phyloP scores from a whole-genome alignment of 1,139 yeast genomes.

The Pichia kudriavzevii region DNA sequence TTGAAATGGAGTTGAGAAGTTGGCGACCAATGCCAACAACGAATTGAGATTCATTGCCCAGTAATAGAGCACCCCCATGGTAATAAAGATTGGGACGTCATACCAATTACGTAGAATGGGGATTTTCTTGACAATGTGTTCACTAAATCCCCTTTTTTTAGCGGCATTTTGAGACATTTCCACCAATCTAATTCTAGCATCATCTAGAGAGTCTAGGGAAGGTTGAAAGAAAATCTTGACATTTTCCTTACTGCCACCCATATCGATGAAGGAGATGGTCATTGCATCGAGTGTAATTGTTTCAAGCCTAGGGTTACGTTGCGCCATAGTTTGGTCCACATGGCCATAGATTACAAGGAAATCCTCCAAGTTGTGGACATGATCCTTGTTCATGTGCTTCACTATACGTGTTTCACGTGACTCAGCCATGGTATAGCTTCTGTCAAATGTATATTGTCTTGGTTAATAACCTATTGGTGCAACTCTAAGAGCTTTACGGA shows the following conservation, averaged over 20 bases:
- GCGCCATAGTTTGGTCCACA: conserved; percentile 12
- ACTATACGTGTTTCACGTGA: too few species aligned
- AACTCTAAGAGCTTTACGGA: too few species aligned
- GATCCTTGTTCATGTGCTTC: conserved; percentile 68
- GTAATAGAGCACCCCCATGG: conserved; percentile 27
- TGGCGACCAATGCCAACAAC: conserved; percentile 20
- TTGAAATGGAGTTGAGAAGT: conserved; percentile 4
- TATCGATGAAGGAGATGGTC: conserved; percentile 24
- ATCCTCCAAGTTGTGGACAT: conserved; percentile 61
- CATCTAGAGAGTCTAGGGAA: conserved; percentile 39
- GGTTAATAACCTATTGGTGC: too few species aligned
- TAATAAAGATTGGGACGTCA: conserved; percentile 8
- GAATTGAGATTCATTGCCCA: conserved; percentile 27
- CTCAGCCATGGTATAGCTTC: too few species aligned
- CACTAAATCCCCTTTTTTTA: conserved; percentile 53
- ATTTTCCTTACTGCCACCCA: conserved; percentile 7
- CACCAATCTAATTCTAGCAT: conserved; percentile 53
- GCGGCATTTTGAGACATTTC: conserved; percentile 71
- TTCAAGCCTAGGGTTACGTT: conserved; percentile 32
- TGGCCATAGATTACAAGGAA: conserved; percentile 60
- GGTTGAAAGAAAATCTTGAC: conserved; percentile 40
- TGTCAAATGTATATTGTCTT: too few species aligned
- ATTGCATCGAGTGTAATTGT: conserved; percentile 38
- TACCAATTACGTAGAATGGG: conserved; percentile 8
- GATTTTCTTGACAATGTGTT: conserved; percentile 43